Conservation (phyloP, 2,329 filamentous ascomycete species). For the Aspergillus glaucus region DNA sequence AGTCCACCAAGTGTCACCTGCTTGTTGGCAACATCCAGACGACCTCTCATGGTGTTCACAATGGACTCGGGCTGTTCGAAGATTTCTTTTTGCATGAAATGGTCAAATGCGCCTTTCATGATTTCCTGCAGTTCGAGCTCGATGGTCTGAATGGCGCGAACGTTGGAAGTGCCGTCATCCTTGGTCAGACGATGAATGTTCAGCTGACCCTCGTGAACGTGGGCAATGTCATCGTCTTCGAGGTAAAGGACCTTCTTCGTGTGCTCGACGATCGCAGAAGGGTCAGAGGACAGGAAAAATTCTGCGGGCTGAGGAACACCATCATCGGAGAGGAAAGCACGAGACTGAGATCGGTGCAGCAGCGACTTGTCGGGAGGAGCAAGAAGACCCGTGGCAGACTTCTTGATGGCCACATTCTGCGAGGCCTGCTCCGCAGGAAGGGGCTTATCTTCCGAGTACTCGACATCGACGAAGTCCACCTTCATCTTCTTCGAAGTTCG, state of each 20-base stretch:
- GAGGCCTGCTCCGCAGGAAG: conserved; percentile 90
- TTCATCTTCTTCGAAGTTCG: conserved; percentile 99
- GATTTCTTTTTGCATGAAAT: conserved; percentile 99
- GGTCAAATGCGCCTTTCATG: conserved; percentile 99
- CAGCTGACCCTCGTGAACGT: conserved; percentile 97
- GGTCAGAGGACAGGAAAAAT: conserved; percentile 98
- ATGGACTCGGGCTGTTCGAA: conserved; percentile 99
- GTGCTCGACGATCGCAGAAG: conserved; percentile 97
- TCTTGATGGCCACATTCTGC: conserved; percentile 95
- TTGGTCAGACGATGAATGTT: conserved; percentile 99
- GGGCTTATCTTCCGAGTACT: conserved; percentile 83
- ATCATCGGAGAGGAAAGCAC: conserved; percentile 97
- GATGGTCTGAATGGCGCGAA: conserved; percentile 95
- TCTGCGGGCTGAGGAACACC: conserved; percentile 96
- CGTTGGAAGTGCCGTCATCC: conserved; percentile 92
- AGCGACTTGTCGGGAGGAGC: conserved; percentile 95
- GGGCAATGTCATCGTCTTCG: conserved; percentile 98
- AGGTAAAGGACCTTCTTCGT: conserved; percentile 99
- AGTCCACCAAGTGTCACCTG: conserved; percentile 92
- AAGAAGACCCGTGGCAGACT: conserved; percentile 66
- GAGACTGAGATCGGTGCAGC: conserved; percentile 95
- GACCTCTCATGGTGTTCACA: conserved; percentile 99
- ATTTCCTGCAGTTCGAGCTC: conserved; percentile 99
- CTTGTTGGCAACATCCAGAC: conserved; percentile 88
- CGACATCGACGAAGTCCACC: conserved; percentile 99